Evolutionary conservation across 805 yeast genomes (phyloP), one percentile per base, ranked within the genome.

Genomic region (Wickerhamomyces xylosicus): DNA sequence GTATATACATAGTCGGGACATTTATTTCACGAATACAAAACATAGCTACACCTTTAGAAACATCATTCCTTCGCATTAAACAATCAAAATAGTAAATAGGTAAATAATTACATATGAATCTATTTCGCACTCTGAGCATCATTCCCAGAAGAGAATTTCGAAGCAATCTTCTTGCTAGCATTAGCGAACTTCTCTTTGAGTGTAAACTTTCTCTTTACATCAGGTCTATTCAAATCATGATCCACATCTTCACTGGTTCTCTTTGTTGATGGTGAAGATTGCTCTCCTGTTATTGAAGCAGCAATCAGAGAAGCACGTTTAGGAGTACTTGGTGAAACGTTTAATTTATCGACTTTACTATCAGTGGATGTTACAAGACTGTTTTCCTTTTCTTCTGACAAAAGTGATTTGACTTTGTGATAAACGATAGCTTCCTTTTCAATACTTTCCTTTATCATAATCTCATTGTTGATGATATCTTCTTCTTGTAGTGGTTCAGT

Each of bases 101-200:
- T 10, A 10, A 10, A 6, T 21, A 21, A n/a, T n/a, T n/a, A n/a
- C n/a, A n/a, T 25, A 25, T 25, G n/a, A 4, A 25, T 8, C 13
- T 25, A 25, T 25, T 25, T 25, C 8, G 29, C 8, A 25, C 14
- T 25, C 14, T 25, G 29, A 8, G 29, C 14, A 4, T 25, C 29
- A 25, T 31, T 16, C 7, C 8, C 19, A 5, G 49, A 40, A 14
- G 47, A 37, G 27, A 50, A 44, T 28, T 45, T 50, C 19, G 53
- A 49, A n/a, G 50, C 53, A 22, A 55, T 20, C 39, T 53, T 54
- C 41, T 52, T 53, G 15, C 58, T 45, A 19, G 56, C 58, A 40
- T 34, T 45, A 2, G 54, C 35, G 29, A 55, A 45, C 19, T 43
- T 46, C 34, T 52, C 44, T 29, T 51, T 51, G 33, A 51, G 33